phyloP scores from a whole-genome alignment of 352 stramenopile species.

The Phytophthora hybrid region DNA sequence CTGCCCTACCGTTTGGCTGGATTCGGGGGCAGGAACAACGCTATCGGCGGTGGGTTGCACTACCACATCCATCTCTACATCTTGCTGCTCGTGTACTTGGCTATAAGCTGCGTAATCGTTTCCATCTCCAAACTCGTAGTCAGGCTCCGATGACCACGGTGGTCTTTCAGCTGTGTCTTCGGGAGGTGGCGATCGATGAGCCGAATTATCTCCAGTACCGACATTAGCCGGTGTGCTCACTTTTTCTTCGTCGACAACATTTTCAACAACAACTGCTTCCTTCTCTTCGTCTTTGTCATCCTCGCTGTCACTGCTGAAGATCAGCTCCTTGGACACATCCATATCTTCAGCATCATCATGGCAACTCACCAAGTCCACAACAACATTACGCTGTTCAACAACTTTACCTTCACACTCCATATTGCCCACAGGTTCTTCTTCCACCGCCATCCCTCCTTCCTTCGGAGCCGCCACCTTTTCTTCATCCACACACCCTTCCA shows the following conservation, averaged over 20 bases:
- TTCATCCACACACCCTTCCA: constrained; percentile 22
- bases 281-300: constrained; percentile 35
- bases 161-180: constrained; percentile 20
- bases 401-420: constrained; percentile 8
- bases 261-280: constrained; percentile 20
- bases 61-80: constrained; percentile 28
- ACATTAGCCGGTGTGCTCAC: background rate
- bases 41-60: constrained; percentile 11
- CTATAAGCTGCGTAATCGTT: constrained; percentile 13
- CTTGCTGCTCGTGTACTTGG: constrained; percentile 11
- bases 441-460: constrained; percentile 11
- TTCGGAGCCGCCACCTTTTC: background rate
- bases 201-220: background rate
- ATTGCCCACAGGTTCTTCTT: too few relatives aligned
- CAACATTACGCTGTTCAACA: constrained; percentile 18
- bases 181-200: constrained; percentile 1
- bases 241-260: constrained; percentile 15
- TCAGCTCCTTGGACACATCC: constrained; percentile 48
- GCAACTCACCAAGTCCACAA: constrained; percentile 17
- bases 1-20: constrained; percentile 18
- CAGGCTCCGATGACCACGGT: constrained; percentile 25
- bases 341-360: constrained; percentile 44
- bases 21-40: background rate
- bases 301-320: constrained; percentile 55
- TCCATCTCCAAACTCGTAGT: constrained; percentile 33